Evolutionary conservation across 177 flowering plant genomes (phyloP), one percentile per base, ranked within the genome.

Genomic region (Telopea speciosissima): DNA sequence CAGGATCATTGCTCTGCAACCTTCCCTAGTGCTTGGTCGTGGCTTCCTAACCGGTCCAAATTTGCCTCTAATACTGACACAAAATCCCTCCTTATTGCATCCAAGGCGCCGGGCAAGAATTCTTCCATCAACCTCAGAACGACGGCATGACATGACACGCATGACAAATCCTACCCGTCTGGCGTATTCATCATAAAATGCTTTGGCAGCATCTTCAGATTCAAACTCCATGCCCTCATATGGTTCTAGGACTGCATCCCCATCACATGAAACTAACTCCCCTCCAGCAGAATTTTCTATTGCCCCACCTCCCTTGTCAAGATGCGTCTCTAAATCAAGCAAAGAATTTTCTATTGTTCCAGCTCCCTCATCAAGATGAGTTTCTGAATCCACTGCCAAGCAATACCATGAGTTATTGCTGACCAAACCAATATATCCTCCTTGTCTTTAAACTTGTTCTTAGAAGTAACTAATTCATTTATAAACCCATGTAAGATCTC

Each of bases 1-100:
- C 52, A 77, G 65, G 52, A 88, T 59, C 84, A 76, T 83, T 45
- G 89, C 91, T 68, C 70, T 80, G 71, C 89, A 86, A 63, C 88
- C 88, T 49, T 80, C 86, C 56, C 87, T 69, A 22, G 72, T 72
- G 52, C 81, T 78, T 65, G 81, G 76, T 62, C 81, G 70, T 44
- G 49, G 49, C 62, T 74, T 77, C 24, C 76, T 74, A 31, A 68
- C 70, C 19, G 68, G 73, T 42, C 74, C 70, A 54, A 74, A 33
- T 54, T 74, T 79, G 67, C 72, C 40, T 69, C 70, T 44, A 3
- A 44, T 44, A 44, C 49, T 44, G 14, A 44, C 49, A 44, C 49
- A 44, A 44, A 44, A 44, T 9, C 49, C 49, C 49, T 44, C 49
- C 49, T 44, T 44, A 44, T 44, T 44, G 49, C 49, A 44, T 44